Conservation (phyloP, 305 asterid species). For the Petunia hybrid region DNA sequence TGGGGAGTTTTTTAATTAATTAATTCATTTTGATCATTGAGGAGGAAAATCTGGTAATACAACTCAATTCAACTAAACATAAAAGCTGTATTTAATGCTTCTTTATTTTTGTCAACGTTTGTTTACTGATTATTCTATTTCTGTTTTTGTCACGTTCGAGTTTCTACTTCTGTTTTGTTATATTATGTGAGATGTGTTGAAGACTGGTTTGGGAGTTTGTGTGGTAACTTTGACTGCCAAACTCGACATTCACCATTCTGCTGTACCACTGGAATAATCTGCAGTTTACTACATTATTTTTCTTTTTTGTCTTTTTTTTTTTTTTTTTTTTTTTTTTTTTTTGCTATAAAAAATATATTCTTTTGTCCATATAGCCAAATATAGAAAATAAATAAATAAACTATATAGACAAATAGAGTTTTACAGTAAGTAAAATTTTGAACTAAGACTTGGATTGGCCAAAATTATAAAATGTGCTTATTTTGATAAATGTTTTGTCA, state of each 20-base stretch:
- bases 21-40: neutral
- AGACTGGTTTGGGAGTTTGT: neutral
- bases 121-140: neutral
- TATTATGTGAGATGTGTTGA: neutral
- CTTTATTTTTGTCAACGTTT: neutral
- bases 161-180: constrained; percentile 15
- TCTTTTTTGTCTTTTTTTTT: neutral
- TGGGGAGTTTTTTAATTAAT: neutral
- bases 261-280: neutral
- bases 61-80: neutral
- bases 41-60: constrained; percentile 19
- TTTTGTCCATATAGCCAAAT: too few species aligned
- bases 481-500: too few species aligned
- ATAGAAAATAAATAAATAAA: too few species aligned
- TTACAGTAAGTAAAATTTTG: too few species aligned
- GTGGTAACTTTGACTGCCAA: constrained; percentile 10
- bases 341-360: too few species aligned
- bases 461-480: too few species aligned
- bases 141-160: neutral
- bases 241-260: neutral
- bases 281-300: neutral
- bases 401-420: too few species aligned
- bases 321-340: neutral
- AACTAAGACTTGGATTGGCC: too few species aligned
- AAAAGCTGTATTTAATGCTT: neutral